Base-by-base conservation (phyloP, 2,329 filamentous ascomycete species). In the Dissoconium aciculare region DNA sequence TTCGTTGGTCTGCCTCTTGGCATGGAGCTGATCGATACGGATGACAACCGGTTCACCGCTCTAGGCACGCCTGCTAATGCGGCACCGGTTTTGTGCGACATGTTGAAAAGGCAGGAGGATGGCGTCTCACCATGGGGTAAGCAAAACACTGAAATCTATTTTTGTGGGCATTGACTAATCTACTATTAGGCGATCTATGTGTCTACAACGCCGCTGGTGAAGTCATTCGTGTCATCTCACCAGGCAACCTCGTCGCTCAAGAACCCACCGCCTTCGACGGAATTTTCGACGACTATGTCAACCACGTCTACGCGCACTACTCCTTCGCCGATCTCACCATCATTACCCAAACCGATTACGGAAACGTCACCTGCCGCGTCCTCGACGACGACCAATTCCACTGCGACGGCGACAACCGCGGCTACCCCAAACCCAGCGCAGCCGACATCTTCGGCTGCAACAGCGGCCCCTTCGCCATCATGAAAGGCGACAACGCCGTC, bases 391-490 rank as follows among this genome's bases (percentile, higher is more conserved):
- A 51, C 2, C 49, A 67, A 10, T 53, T 56, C 5, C 61, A 67
- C 30, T 55, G 56, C 13, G 46, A 51, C 9, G 45, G 47, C 29
- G 48, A 50, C 41, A 46, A 43, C 6, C 52, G 53, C 13, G 54
- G 56, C 3, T 80, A 79, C 49, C 36, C 49, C 2, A 59, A 66
- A 37, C 75, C 76, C 0, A 63, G 55, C 2, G 67, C 69, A 1
- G 54, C 55, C 9, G 76, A 81, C 50, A 75, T 82, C 38, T 70
- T 79, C 45, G 67, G 66, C 25, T 79, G 74, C 56, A 74, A 68
- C 47, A 70, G 64, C 3, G 72, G 72, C 0, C 69, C 71, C 0
- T 77, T 77, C 41, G 55, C 58, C 38, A 39, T 63, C 4, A 35
- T 55, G 31, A 36, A 63, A 35, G 43, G 44, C 5, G 47, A 55